Conservation (phyloP, 495 filamentous ascomycete genomes). For the Aspergillus ellipticus region DNA sequence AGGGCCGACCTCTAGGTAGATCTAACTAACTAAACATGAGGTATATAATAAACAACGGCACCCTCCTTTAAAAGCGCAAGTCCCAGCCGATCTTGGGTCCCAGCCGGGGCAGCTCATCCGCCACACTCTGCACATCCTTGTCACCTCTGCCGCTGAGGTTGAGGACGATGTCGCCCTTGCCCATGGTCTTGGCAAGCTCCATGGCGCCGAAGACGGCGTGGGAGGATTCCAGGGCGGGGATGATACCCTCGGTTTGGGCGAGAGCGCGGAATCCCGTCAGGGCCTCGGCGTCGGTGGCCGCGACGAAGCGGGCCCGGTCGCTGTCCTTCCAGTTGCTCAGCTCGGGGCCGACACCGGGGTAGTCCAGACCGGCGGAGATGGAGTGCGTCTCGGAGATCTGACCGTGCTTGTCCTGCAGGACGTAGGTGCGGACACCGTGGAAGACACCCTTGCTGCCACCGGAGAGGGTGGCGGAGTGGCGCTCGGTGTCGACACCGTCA, state of each 20-base stretch:
- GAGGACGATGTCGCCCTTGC: constrained; percentile 84
- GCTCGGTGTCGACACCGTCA: constrained; percentile 72
- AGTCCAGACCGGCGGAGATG: constrained; percentile 83
- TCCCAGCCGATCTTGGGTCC: constrained; percentile 96
- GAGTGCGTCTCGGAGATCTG: constrained; percentile 87
- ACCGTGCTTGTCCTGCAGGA: constrained; percentile 76
- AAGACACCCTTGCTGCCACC: constrained; percentile 81
- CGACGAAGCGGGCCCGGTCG: constrained; percentile 79
- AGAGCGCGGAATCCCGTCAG: constrained; percentile 85
- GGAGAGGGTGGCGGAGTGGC: constrained; percentile 75
- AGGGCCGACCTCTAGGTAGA: neutral
- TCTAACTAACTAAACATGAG: neutral
- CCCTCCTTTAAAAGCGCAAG: constrained; percentile 58
- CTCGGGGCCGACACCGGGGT: constrained; percentile 86
- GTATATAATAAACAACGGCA: neutral
- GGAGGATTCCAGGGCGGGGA: constrained; percentile 88
- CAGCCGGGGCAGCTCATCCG: constrained; percentile 83
- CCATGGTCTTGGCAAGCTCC: constrained; percentile 88
- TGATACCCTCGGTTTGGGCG: constrained; percentile 87
- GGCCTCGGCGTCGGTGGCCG: constrained; percentile 88
- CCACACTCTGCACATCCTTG: constrained; percentile 98
- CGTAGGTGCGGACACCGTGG: constrained; percentile 83
- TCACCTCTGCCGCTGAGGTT: constrained; percentile 90
- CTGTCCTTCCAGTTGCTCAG: constrained; percentile 84
- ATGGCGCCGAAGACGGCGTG: constrained; percentile 90